phyloP scores from a whole-genome alignment of 371 early-diverging fungal species.

The Mortierella sp. region DNA sequence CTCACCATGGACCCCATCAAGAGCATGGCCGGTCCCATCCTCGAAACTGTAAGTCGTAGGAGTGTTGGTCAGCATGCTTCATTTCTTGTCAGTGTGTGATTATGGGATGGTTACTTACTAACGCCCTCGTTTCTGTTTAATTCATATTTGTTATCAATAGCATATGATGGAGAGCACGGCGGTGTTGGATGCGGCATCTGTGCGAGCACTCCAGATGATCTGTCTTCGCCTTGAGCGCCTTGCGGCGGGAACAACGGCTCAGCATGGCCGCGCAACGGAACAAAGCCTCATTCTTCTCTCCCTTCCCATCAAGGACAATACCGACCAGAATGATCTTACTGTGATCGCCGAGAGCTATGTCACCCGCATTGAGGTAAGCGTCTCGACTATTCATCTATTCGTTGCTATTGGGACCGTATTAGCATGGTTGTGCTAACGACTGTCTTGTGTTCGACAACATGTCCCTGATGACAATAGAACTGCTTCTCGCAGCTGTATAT shows the following conservation, averaged over 20 bases:
- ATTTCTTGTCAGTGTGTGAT: not conserved
- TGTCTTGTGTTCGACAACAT: not conserved
- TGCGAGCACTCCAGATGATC: conserved; percentile 61
- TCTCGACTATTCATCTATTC: not conserved
- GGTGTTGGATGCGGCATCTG: conserved; percentile 59
- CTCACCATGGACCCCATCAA: conserved; percentile 39
- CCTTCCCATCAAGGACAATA: conserved; percentile 66
- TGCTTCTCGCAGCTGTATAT: conserved; percentile 71
- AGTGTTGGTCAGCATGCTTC: not conserved
- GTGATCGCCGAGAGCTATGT: conserved; percentile 72
- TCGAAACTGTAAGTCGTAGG: conserved; percentile 55
- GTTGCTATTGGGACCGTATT: not conserved
- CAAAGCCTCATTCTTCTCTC: conserved; percentile 50
- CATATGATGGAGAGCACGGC: conserved; percentile 36
- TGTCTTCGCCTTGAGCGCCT: conserved; percentile 70
- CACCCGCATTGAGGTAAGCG: conserved; percentile 65
- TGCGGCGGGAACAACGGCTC: conserved; percentile 60
- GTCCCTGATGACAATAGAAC: conserved; percentile 55
- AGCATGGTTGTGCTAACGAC: not conserved
- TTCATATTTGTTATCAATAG: conserved; percentile 17
- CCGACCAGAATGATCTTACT: conserved; percentile 70
- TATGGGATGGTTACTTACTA: not conserved
- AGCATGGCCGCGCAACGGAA: conserved; percentile 45
- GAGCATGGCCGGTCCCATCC: conserved; percentile 58
- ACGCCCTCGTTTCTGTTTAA: not conserved